A percentile compares a stretch with the other conserved stretches of the same genome.
These are phyloP conservation scores for Choiromyces venosus DNA, from an alignment of 495 filamentous ascomycete genomes.

Conservation along the genomic window DNA sequence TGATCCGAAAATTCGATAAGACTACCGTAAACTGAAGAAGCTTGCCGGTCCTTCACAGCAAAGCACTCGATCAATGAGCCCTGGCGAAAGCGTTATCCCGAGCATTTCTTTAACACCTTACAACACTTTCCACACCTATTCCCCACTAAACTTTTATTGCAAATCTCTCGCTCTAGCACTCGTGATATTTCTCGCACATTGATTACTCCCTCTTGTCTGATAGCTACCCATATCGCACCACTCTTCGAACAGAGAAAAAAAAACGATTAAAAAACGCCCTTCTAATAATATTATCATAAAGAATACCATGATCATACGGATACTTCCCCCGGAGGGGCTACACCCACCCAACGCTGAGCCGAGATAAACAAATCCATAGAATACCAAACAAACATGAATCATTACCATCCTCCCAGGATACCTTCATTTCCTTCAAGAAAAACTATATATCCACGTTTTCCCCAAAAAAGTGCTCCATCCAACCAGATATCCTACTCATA, in stretches of 20 bases:
- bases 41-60: not conserved
- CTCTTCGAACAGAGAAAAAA: too few relatives aligned
- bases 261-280: too few relatives aligned
- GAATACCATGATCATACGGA: too few relatives aligned
- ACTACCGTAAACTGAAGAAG: not conserved
- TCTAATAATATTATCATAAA: too few relatives aligned
- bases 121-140: not conserved
- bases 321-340: too few relatives aligned
- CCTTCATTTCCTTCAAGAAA: not conserved
- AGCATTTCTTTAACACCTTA: not conserved
- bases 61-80: not conserved
- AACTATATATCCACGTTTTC: not conserved
- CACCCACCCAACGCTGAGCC: too few relatives aligned
- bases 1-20: not conserved
- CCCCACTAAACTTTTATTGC: too few relatives aligned
- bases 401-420: not conserved
- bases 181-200: too few relatives aligned
- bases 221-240: too few relatives aligned
- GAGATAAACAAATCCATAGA: not conserved
- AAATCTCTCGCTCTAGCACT: too few relatives aligned
- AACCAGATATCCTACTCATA: not conserved
- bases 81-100: too few relatives aligned
- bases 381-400: not conserved
- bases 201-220: too few relatives aligned
- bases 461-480: not conserved